These are phyloP conservation scores for Colletotrichum musicola DNA, from an alignment of 2,329 filamentous ascomycete species.

Conservation along the genomic window DNA sequence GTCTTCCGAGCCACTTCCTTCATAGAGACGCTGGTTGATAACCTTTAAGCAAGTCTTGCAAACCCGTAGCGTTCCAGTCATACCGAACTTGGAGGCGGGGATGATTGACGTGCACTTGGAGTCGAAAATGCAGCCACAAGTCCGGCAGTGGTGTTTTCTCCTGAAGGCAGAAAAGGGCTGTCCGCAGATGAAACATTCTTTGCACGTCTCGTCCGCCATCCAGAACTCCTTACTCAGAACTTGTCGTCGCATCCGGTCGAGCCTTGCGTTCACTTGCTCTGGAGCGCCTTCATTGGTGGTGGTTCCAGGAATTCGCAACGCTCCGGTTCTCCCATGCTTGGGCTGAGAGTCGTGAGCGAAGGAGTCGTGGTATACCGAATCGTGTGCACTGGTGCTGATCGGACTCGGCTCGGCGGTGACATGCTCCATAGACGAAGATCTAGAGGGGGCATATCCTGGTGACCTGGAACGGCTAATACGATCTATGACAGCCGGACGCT, in stretches of 20 bases:
- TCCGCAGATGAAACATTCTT: slow-evolving; percentile 94
- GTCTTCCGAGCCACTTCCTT: slow-evolving; percentile 88
- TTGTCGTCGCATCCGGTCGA: slow-evolving; percentile 83
- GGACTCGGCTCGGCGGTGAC: slow-evolving; percentile 69
- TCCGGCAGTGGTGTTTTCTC: slow-evolving; percentile 95
- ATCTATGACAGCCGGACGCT: slow-evolving; percentile 66
- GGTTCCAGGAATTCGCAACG: slow-evolving; percentile 68
- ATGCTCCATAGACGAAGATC: slow-evolving; percentile 70
- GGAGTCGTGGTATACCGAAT: slow-evolving; percentile 68
- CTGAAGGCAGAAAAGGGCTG: slow-evolving; percentile 93
- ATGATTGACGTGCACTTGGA: slow-evolving; percentile 96
- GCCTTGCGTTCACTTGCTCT: slow-evolving; percentile 70
- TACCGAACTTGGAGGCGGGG: slow-evolving; percentile 87
- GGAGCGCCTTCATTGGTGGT: slow-evolving; percentile 68
- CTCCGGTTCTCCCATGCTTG: slow-evolving; percentile 59
- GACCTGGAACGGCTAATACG: slow-evolving; percentile 64
- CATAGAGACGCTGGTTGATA: slow-evolving; percentile 84
- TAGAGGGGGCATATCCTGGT: slow-evolving; percentile 60
- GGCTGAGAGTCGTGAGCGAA: slow-evolving; percentile 62
- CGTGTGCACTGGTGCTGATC: slow-evolving; percentile 70
- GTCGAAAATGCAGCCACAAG: slow-evolving; percentile 98
- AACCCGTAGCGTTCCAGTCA: slow-evolving; percentile 85
- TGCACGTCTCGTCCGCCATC: slow-evolving; percentile 99
- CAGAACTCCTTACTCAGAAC: slow-evolving; percentile 96
- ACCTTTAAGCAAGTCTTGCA: slow-evolving; percentile 94